Evolutionary conservation across 1,139 yeast genomes (phyloP).

Genomic region (Nadsonia starkeyi-henricii): DNA sequence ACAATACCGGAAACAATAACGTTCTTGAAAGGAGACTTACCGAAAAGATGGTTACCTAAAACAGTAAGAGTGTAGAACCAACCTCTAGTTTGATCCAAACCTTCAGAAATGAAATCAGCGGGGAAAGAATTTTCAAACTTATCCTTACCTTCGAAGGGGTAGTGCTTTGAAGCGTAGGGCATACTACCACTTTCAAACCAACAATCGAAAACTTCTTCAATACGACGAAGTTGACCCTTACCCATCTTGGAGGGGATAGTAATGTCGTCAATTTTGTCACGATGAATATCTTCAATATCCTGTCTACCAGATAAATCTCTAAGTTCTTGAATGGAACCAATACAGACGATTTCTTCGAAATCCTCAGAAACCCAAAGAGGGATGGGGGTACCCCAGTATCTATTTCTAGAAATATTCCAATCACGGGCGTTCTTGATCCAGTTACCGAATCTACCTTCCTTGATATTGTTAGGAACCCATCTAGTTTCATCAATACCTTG

Average conservation of each 20-base stretch:
- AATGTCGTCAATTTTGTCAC: constrained; percentile 80
- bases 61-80: constrained; percentile 98
- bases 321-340: constrained; percentile 82
- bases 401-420: constrained; percentile 95
- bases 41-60: constrained; percentile 87
- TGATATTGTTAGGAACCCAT: constrained; percentile 88
- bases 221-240: constrained; percentile 73
- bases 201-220: constrained; percentile 97
- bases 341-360: constrained; percentile 78
- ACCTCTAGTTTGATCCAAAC: constrained; percentile 98
- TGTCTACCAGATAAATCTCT: constrained; percentile 67
- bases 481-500: constrained; percentile 70
- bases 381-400: constrained; percentile 99
- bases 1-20: constrained; percentile 96
- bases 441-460: constrained; percentile 89
- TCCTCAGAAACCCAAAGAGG: constrained; percentile 97
- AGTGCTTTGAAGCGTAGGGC: constrained; percentile 97
- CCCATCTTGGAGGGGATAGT: constrained; percentile 92
- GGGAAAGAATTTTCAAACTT: constrained; percentile 67
- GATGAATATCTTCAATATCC: constrained; percentile 80
- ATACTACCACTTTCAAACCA: constrained; percentile 99
- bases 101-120: constrained; percentile 95
- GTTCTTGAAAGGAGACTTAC: constrained; percentile 85
- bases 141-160: constrained; percentile 81
- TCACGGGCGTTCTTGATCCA: constrained; percentile 99